These are phyloP conservation scores for Myochromella boudieri DNA, from an alignment of 768 basidiomycete genomes.

Conservation along the genomic window DNA sequence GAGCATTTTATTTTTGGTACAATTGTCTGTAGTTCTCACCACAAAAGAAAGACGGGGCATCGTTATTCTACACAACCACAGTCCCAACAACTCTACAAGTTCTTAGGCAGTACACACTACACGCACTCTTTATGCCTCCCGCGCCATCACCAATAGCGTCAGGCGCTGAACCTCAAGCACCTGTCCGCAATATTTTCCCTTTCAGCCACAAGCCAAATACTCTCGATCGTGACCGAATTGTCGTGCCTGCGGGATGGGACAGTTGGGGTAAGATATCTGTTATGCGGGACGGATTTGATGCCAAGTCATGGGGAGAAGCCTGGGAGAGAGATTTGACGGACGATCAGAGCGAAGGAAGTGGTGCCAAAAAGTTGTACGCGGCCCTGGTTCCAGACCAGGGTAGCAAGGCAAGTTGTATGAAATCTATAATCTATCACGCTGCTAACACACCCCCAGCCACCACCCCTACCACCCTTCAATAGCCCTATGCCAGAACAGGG, in stretches of 20 bases:
- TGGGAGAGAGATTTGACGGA: constrained; percentile 72
- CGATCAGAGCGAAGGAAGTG: constrained; percentile 46
- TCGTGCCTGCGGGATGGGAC: constrained; percentile 97
- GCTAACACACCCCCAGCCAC: constrained; percentile 39
- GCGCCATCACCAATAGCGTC: constrained; percentile 65
- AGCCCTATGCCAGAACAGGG: constrained; percentile 84
- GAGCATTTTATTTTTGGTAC: constrained; percentile 28
- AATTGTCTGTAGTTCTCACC: neutral
- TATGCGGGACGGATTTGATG: constrained; percentile 89
- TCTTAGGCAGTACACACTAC: constrained; percentile 82
- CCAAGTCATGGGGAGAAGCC: constrained; percentile 73
- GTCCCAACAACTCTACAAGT: constrained; percentile 72
- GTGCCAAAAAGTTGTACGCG: constrained; percentile 68
- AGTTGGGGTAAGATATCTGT: constrained; percentile 96
- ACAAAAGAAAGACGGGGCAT: constrained; percentile 77
- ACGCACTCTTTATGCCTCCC: constrained; percentile 75
- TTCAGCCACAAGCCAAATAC: constrained; percentile 89
- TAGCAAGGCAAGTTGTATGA: constrained; percentile 51
- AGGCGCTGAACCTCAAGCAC: constrained; percentile 66
- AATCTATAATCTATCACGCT: neutral
- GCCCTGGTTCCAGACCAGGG: constrained; percentile 76
- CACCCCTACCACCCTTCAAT: constrained; percentile 73
- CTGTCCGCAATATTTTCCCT: constrained; percentile 78
- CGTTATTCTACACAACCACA: constrained; percentile 87
- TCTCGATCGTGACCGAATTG: constrained; percentile 87